A percentile compares a stretch with the other conserved stretches of the same genome.
Conservation (phyloP, 345 rosid species). For the Bruguiera gymnorhiza region DNA sequence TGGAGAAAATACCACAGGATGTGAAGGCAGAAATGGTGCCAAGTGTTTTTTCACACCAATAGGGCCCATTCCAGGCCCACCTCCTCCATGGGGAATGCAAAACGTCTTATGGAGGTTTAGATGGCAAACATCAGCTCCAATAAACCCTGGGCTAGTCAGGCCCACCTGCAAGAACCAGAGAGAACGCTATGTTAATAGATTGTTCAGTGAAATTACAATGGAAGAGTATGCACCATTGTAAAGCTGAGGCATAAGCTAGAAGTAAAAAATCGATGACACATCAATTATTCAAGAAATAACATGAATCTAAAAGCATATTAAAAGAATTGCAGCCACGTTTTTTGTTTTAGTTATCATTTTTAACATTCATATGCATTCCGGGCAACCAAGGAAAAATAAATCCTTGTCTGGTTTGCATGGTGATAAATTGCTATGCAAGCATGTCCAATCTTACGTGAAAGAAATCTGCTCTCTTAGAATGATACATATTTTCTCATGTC, state of each 20-base stretch:
- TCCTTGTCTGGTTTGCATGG: neutral
- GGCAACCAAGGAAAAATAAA: neutral
- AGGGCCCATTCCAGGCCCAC: slow-evolving; percentile 99
- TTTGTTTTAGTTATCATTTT: neutral
- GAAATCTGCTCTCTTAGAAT: neutral
- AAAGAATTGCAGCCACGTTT: neutral
- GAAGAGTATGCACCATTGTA: neutral
- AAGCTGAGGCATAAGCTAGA: neutral
- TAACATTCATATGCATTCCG: neutral
- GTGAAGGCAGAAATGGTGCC: slow-evolving; percentile 95
- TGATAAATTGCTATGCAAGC: neutral
- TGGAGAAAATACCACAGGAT: slow-evolving; percentile 75
- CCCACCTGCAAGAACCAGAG: slow-evolving; percentile 58
- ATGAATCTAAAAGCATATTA: neutral
- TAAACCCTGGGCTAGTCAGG: slow-evolving; percentile 93
- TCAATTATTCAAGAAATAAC: neutral
- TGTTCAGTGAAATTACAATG: neutral
- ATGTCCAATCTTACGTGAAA: neutral
- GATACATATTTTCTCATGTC: too few relatives aligned
- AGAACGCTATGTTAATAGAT: neutral
- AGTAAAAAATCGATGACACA: neutral
- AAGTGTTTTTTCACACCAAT: slow-evolving; percentile 96
- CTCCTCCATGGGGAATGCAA: slow-evolving; percentile 99
- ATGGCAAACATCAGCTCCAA: slow-evolving; percentile 99
- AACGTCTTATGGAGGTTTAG: slow-evolving; percentile 98